Evolutionary conservation across 768 basidiomycete species (phyloP), one percentile per base, ranked within the genome.

Genomic region (Rubroboletus pulcherrimus): DNA sequence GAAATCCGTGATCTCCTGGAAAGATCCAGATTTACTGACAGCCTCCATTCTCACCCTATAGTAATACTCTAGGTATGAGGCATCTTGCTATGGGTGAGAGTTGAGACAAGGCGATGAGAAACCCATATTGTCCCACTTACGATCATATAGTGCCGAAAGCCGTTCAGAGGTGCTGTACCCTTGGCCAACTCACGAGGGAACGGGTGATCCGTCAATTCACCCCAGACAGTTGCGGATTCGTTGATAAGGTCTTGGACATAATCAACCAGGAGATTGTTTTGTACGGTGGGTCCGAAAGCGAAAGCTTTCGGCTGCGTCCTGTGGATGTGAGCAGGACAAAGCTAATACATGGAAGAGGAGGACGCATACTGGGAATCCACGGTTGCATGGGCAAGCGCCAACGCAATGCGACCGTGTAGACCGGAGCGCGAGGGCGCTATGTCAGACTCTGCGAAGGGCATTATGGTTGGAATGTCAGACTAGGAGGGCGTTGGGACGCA

Each of bases 121-220:
- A 8, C 6, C 1, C 6, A 11, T 12, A 14, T 5, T 6, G 17
- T 7, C 2, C 6, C 14, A 54, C 55, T 39, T 26, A 56, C 55
- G 21, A 55, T 29, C 43, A 45, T 56, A 9, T 54, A 54, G 43
- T 55, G 54, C 7, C 54, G 41, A 39, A 54, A 56, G 19, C 55
- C 52, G 15, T 45, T 56, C 12, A 46, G 38, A 21, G 38, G n/a
- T 12, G 51, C 34, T 12, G 30, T 12, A 7, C n/a, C 55, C 5
- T 30, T 55, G 31, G 55, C 52, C n/a, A 56, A 10, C 4, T 14
- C 2, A 4, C 2, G 7, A 6, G 52, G 52, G 52, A 56, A 56
- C 24, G 43, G 17, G 21, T 54, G 15, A 2, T 7, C 3, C 0
- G 4, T 31, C 6, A 29, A 37, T 5, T 5, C 17, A 21, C 4